These are phyloP conservation scores for Sanghuangporus weigelae DNA, from an alignment of 1,284 basidiomycete species.

Conservation along the genomic window DNA sequence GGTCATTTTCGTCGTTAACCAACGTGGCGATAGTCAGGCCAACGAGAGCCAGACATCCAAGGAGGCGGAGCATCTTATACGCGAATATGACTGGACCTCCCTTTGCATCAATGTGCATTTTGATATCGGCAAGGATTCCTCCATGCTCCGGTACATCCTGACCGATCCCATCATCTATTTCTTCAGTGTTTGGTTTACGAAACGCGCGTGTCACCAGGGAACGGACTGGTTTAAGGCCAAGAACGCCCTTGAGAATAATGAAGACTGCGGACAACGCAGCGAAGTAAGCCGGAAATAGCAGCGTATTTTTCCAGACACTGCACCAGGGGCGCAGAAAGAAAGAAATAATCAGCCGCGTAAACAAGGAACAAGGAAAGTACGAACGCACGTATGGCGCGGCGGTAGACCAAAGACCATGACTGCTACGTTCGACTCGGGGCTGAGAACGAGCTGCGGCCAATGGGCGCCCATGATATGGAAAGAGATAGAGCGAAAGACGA, in stretches of 20 bases:
- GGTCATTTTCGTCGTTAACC: slow-evolving; percentile 22
- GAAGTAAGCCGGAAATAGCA: slow-evolving; percentile 28
- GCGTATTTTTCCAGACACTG: slow-evolving; percentile 24
- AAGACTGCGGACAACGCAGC: slow-evolving; percentile 25
- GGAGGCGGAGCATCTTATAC: slow-evolving; percentile 33
- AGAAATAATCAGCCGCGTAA: not conserved
- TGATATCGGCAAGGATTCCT: slow-evolving; percentile 23
- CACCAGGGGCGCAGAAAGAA: not conserved
- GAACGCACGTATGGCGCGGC: slow-evolving; percentile 2
- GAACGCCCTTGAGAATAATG: slow-evolving; percentile 26
- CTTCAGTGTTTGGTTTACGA: not conserved
- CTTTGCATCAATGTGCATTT: slow-evolving; percentile 24
- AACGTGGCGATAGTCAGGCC: slow-evolving; percentile 32
- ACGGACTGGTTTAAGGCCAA: slow-evolving; percentile 19
- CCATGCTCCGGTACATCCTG: slow-evolving; percentile 15
- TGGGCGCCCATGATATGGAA: not conserved
- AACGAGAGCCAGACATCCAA: slow-evolving; percentile 33
- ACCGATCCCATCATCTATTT: not conserved
- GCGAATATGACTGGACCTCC: slow-evolving; percentile 29
- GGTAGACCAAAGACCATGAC: not conserved
- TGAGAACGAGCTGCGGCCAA: not conserved
- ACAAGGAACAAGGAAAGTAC: not conserved
- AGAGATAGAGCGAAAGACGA: not conserved
- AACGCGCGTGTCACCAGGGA: slow-evolving; percentile 15
- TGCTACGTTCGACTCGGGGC: not conserved